Evolutionary conservation across 2,329 filamentous ascomycete genomes (phyloP).

Genomic region (Macrophomina tecta): DNA sequence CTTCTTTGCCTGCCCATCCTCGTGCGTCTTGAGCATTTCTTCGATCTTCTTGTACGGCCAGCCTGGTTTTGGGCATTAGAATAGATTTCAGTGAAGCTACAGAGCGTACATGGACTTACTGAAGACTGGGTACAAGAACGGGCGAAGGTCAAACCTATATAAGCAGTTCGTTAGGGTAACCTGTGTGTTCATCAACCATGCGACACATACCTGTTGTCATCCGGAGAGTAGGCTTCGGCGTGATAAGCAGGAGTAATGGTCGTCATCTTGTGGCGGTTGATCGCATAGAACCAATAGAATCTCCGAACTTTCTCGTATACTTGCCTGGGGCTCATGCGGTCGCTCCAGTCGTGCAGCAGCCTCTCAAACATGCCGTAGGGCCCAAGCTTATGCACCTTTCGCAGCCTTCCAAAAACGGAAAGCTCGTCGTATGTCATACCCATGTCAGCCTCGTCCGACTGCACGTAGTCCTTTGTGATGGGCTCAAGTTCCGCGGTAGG

Average conservation of each 20-base stretch:
- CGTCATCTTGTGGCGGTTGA: constrained; percentile 71
- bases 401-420: constrained; percentile 58
- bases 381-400: constrained; percentile 60
- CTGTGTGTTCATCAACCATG: background rate
- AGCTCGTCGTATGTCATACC: constrained; percentile 59
- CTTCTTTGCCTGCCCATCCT: constrained; percentile 22
- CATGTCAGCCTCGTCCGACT: constrained; percentile 63
- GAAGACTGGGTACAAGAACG: constrained; percentile 60
- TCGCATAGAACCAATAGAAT: constrained; percentile 60
- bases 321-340: constrained; percentile 47
- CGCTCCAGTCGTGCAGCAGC: constrained; percentile 58
- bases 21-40: constrained; percentile 40
- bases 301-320: constrained; percentile 55
- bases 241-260: constrained; percentile 65
- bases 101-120: constrained; percentile 25
- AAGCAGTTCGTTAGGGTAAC: constrained; percentile 36
- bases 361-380: constrained; percentile 62
- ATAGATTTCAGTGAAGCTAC: background rate
- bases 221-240: constrained; percentile 58
- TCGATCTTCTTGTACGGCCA: constrained; percentile 49
- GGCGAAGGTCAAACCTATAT: constrained; percentile 47
- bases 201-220: constrained; percentile 64
- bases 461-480: constrained; percentile 66
- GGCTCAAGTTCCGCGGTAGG: constrained; percentile 64
- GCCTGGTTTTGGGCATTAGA: background rate